A percentile compares a stretch with the other conserved stretches of the same genome.
Evolutionary conservation across 768 basidiomycete species (phyloP).

Genomic region (Dioszegia hungarica): DNA sequence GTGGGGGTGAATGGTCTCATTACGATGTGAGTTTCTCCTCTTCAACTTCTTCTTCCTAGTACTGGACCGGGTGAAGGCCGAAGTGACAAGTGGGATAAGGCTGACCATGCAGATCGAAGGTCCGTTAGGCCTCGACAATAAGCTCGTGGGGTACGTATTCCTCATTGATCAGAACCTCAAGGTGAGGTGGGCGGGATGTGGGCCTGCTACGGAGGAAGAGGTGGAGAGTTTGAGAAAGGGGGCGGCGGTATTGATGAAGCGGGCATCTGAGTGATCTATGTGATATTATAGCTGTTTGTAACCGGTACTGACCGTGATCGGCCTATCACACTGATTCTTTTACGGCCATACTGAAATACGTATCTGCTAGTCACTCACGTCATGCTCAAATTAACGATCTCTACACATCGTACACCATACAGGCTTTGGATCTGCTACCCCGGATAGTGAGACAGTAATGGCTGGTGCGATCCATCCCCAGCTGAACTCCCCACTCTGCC

Average conservation of each 20-base stretch:
- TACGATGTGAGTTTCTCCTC: constrained; percentile 31
- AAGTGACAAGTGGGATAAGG: not conserved
- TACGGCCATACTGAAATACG: too few species aligned
- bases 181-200: constrained; percentile 89
- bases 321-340: too few species aligned
- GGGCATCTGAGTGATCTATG: constrained; percentile 28
- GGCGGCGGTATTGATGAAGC: constrained; percentile 45
- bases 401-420: too few species aligned
- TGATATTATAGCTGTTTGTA: too few species aligned
- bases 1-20: constrained; percentile 43
- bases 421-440: too few species aligned
- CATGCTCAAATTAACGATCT: too few species aligned
- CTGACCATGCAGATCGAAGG: constrained; percentile 28
- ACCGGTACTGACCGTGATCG: too few species aligned
- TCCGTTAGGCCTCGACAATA: constrained; percentile 80
- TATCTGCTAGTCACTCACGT: too few species aligned
- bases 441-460: too few species aligned
- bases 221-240: constrained; percentile 61
- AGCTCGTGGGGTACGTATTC: constrained; percentile 85
- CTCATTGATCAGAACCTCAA: constrained; percentile 77
- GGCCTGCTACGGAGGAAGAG: constrained; percentile 73
- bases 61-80: constrained; percentile 56
- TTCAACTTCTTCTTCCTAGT: constrained; percentile 52
- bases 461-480: too few species aligned
- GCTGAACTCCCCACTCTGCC: too few species aligned